A percentile compares a stretch with the other conserved stretches of the same genome.
phyloP scores from a whole-genome alignment of 2,329 filamentous ascomycete genomes.

The Daldinia eschscholtzii region DNA sequence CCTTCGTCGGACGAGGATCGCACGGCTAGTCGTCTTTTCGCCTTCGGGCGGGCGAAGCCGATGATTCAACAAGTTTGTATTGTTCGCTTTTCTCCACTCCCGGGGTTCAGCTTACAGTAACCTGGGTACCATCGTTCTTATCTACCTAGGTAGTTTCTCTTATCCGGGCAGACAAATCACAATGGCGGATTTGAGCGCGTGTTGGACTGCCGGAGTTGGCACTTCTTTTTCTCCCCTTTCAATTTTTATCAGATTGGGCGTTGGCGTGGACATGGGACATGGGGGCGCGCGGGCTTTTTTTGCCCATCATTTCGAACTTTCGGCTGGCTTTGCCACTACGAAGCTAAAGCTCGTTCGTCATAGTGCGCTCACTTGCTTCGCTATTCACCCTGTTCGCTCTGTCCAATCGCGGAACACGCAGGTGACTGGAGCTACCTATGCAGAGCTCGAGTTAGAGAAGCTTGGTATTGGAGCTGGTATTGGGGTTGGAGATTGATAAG shows the following conservation, averaged over 20 bases:
- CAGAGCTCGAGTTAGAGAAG: neutral
- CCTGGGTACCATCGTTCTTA: neutral
- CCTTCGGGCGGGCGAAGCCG: conserved; percentile 1
- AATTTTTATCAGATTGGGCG: neutral
- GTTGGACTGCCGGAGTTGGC: conserved; percentile 34
- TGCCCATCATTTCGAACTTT: neutral
- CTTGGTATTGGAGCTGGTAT: no score
- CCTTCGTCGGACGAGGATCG: neutral
- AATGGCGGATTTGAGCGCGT: conserved; percentile 35
- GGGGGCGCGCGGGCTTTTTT: neutral
- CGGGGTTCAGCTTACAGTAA: conserved; percentile 19
- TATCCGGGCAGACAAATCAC: conserved; percentile 19
- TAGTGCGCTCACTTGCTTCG: neutral
- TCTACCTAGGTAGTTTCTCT: neutral
- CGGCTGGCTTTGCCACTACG: neutral
- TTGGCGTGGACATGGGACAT: neutral
- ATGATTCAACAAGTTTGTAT: neutral
- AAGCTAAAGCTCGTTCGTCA: conserved; percentile 9
- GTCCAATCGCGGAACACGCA: neutral
- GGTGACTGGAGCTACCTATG: neutral
- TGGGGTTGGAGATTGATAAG: neutral
- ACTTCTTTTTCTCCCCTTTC: neutral
- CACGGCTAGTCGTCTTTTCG: neutral
- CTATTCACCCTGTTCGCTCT: neutral
- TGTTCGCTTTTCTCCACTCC: conserved; percentile 16